Evolutionary conservation across 768 basidiomycete genomes (phyloP), one percentile per base, ranked within the genome.

Genomic region (Dioszegia hungarica): DNA sequence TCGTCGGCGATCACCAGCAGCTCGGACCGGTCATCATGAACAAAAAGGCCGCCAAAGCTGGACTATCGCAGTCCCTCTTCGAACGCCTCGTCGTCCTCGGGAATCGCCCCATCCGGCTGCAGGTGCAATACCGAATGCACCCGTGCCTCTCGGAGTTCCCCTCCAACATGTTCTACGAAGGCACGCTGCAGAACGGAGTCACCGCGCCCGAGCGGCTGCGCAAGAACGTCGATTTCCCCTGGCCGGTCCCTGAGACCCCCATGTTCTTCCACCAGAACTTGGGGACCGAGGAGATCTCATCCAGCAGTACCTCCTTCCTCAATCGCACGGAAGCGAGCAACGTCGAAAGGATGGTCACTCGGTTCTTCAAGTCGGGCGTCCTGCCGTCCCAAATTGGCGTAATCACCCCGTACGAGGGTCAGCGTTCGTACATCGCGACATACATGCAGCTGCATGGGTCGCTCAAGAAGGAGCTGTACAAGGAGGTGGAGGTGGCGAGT

Each of bases 401-500:
- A 60, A 91, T 99, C 70, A 99, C 95, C 1, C 95, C 95, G 0
- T 99, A 99, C 77, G 95, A 99, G 75, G 95, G 95, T 24, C 95
- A 99, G 70, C 85, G 95, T 17, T 95, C 93, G 0, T 98, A 95
- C 76, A 88, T 99, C 73, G 93, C 94, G 75, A 94, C 90, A 76
- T 99, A 94, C 77, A 98, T 99, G 95, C 95, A 99, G 79, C 90
- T 95, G 81, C 95, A 97, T 72, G 95, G 95, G n/a, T 87, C 92
- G 25, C 81, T 98, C 60, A 97, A 97, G 85, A 99, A 98, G 79
- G 95, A 99, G 64, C 77, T 98, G 17, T 99, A 99, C 80, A 99
- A 99, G 80, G 95, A 99, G 71, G 93, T 99, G 37, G 95, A 99
- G 74, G 95, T 99, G 45, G 95, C 95, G 4, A 91, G 89, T 62